Evolutionary conservation across 306 rosid species (phyloP), one percentile per base, ranked within the genome.

Genomic region (Cicer yamashitae): DNA sequence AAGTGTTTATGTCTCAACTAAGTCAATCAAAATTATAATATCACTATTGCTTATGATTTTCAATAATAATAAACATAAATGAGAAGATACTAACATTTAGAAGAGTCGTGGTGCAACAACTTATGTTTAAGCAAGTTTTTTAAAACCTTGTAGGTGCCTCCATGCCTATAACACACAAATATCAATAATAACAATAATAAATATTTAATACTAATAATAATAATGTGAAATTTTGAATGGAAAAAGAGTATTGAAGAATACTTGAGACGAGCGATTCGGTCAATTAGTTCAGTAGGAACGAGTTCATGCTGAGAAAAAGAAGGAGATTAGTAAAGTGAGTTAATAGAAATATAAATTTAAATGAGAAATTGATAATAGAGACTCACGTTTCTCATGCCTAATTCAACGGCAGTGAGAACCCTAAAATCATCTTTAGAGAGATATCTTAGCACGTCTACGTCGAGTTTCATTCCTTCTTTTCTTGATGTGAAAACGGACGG

Each of bases 391-490:
- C 96, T 66, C 98, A 93, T 93, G 15, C 98, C 98, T 89, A 93
- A 77, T 81, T 93, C 98, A 17, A 89, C 91, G 3, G 97, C 98
- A 6, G 97, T 91, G 22, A 91, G 97, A 79, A 93, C 98, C 92
- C 96, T 88, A 77, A 93, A 93, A 81, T 93, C 98, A 75, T 91
- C 97, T 79, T 89, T 91, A 5, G 96, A 86, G 46, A 91, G 93
- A 83, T 89, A 91, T 84, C 96, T 80, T 86, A 93, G 81, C 12
- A 82, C 89, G 64, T 93, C 84, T 9, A 93, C 96, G 8, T 91
- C 92, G 1, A 93, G 90, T 92, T 91, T 93, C 98, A 93, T 77
- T 56, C 48, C 60, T 30, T 38, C 15, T 50, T 17, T 12, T 8
- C 17, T 67, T 10, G 30, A n/a, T n/a, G n/a, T n/a, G n/a, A n/a